Evolutionary conservation across 2,329 filamentous ascomycete species (phyloP).

Genomic region (Talaromyces rugulosus): DNA sequence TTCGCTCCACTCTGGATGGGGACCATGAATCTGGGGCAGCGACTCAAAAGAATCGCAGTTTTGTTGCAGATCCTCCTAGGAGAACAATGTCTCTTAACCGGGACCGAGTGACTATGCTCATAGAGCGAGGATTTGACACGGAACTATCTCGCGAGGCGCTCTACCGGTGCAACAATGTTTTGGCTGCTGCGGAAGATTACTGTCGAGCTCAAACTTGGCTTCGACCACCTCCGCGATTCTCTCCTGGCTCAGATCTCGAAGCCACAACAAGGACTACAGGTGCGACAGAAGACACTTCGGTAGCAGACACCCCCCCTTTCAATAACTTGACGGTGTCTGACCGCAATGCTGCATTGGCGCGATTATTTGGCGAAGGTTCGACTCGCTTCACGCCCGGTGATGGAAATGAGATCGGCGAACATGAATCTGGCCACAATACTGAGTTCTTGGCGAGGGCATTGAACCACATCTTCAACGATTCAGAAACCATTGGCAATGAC

Average conservation of each 20-base stretch:
- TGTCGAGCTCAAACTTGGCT: slow-evolving; percentile 61
- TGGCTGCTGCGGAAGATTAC: slow-evolving; percentile 64
- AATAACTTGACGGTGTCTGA: slow-evolving; percentile 23
- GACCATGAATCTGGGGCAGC: slow-evolving; percentile 68
- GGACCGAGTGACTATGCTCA: slow-evolving; percentile 42
- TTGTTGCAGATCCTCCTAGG: slow-evolving; percentile 41
- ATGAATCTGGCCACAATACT: slow-evolving; percentile 28
- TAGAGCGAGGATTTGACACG: slow-evolving; percentile 50
- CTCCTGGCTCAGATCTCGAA: slow-evolving; percentile 59
- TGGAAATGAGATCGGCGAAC: slow-evolving; percentile 21
- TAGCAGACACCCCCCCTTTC: slow-evolving; percentile 22
- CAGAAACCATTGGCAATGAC: slow-evolving; percentile 22
- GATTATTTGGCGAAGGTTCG: slow-evolving; percentile 27
- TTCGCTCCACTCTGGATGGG: slow-evolving; percentile 72
- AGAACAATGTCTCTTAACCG: slow-evolving; percentile 51
- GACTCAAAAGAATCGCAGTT: slow-evolving; percentile 56
- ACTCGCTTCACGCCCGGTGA: slow-evolving; percentile 18
- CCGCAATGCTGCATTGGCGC: slow-evolving; percentile 26
- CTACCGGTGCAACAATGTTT: slow-evolving; percentile 72
- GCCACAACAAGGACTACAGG: slow-evolving; percentile 7
- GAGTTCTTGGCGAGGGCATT: slow-evolving; percentile 40
- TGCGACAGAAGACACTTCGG: slow-evolving; percentile 22
- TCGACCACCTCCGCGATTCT: slow-evolving; percentile 59
- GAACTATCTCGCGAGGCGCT: slow-evolving; percentile 72
- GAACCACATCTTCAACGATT: slow-evolving; percentile 36